phyloP scores from a whole-genome alignment of 2,329 filamentous ascomycete species.

The Pseudogymnoascus sp. region DNA sequence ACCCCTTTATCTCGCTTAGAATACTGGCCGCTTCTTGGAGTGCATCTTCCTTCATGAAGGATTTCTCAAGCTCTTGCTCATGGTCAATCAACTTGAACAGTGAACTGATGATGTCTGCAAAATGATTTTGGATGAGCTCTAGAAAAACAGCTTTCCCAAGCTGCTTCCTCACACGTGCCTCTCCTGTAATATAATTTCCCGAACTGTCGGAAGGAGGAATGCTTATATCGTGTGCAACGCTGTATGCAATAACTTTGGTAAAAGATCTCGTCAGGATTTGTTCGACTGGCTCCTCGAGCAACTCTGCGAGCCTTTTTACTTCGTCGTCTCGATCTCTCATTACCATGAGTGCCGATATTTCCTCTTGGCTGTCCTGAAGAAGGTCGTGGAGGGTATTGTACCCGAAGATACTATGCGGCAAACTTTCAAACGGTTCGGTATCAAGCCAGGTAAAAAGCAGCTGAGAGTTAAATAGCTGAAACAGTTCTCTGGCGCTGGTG shows the following conservation, averaged over 20 bases:
- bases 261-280: conserved; percentile 62
- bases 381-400: conserved; percentile 64
- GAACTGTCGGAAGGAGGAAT: conserved; percentile 30
- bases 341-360: conserved; percentile 70
- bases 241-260: conserved; percentile 72
- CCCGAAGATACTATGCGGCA: conserved; percentile 80
- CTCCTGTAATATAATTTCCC: conserved; percentile 45
- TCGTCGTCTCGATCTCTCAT: conserved; percentile 69
- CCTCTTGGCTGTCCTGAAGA: conserved; percentile 61
- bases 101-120: conserved; percentile 67
- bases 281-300: conserved; percentile 44
- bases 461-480: conserved; percentile 78
- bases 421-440: conserved; percentile 52
- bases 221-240: conserved; percentile 66
- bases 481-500: conserved; percentile 59
- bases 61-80: conserved; percentile 63
- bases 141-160: conserved; percentile 60
- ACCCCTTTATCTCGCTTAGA: conserved; percentile 60
- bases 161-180: conserved; percentile 58
- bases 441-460: conserved; percentile 87
- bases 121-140: conserved; percentile 56
- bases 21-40: conserved; percentile 54
- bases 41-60: conserved; percentile 50
- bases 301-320: conserved; percentile 49
- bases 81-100: conserved; percentile 73